phyloP scores from a whole-genome alignment of 2,329 filamentous ascomycete species.

The Colletotrichum echinochloae region DNA sequence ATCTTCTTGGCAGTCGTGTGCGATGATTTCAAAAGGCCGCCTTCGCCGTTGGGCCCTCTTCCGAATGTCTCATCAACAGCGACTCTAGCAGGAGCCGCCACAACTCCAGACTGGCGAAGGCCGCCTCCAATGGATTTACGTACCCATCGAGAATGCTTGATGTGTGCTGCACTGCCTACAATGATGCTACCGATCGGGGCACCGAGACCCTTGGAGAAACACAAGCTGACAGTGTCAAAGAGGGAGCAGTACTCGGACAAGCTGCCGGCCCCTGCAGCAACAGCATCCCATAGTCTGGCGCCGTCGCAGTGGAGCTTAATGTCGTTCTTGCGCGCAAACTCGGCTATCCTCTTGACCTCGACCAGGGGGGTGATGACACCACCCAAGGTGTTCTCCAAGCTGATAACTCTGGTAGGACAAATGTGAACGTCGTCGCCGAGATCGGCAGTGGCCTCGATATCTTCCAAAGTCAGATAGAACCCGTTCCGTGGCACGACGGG shows the following conservation, averaged over 20 bases:
- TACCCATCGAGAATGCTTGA: slow-evolving; percentile 57
- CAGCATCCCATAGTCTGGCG: slow-evolving; percentile 85
- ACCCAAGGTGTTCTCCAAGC: slow-evolving; percentile 86
- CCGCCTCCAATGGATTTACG: slow-evolving; percentile 83
- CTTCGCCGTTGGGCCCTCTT: slow-evolving; percentile 51
- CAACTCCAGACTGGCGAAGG: slow-evolving; percentile 77
- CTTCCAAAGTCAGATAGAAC: slow-evolving; percentile 79
- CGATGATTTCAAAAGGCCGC: slow-evolving; percentile 69
- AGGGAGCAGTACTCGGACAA: slow-evolving; percentile 74
- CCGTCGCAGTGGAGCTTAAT: slow-evolving; percentile 84
- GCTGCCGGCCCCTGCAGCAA: slow-evolving; percentile 74
- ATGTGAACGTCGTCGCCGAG: slow-evolving; percentile 78
- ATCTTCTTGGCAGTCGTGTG: slow-evolving; percentile 73
- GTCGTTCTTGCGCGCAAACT: slow-evolving; percentile 72
- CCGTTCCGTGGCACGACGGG: slow-evolving; percentile 77
- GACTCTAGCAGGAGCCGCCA: slow-evolving; percentile 77
- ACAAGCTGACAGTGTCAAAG: slow-evolving; percentile 82
- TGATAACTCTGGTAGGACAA: slow-evolving; percentile 85
- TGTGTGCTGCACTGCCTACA: slow-evolving; percentile 60
- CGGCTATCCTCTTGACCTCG: slow-evolving; percentile 76
- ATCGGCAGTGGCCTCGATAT: slow-evolving; percentile 75
- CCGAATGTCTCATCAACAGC: slow-evolving; percentile 68
- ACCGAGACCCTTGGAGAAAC: slow-evolving; percentile 85
- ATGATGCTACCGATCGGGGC: slow-evolving; percentile 84
- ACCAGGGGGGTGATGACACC: slow-evolving; percentile 82